Conservation (phyloP, 148 eudicot genomes). For the Fallopia convolvulus region DNA sequence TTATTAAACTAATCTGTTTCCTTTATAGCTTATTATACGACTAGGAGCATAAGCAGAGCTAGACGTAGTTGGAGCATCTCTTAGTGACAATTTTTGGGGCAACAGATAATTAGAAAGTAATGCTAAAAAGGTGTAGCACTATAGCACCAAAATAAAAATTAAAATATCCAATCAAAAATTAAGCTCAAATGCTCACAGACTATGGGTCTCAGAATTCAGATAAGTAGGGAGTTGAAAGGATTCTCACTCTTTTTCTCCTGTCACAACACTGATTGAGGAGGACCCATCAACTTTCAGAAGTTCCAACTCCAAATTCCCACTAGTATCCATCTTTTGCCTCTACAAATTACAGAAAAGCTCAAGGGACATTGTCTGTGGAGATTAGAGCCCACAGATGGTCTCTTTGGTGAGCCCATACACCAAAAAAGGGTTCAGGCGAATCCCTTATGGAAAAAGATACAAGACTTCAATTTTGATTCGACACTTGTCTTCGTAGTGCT, state of each 20-base stretch:
- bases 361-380: background rate
- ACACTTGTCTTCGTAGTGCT: background rate
- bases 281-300: constrained; percentile 3
- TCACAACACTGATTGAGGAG: background rate
- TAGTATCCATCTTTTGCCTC: background rate
- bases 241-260: background rate
- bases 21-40: background rate
- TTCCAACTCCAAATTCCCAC: constrained; percentile 8
- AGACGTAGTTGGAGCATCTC: background rate
- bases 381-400: background rate
- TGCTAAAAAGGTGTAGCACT: background rate
- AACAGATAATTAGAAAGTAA: background rate
- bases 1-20: background rate
- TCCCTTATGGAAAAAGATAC: background rate
- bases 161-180: background rate
- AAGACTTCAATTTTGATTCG: background rate
- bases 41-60: background rate
- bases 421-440: background rate
- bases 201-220: background rate
- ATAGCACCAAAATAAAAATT: background rate
- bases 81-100: background rate
- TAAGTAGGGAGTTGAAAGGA: background rate
- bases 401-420: background rate
- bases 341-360: background rate
- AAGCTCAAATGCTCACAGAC: background rate